Evolutionary conservation across 2,329 filamentous ascomycete species (phyloP).

Genomic region (Neofusicoccum laricinum): DNA sequence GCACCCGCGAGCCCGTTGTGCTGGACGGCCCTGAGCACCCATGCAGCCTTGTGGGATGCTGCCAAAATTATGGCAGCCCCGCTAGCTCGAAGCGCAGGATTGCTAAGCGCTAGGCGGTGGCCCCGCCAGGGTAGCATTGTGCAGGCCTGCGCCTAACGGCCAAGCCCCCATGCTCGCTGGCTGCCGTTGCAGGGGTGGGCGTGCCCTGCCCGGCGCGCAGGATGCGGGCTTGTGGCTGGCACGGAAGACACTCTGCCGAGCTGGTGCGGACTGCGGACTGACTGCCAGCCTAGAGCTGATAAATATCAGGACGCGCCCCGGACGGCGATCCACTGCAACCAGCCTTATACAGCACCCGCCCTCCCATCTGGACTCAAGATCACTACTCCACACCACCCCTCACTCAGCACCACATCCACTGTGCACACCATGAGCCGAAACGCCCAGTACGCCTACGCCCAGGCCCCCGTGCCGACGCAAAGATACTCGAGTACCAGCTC

Average conservation of each 20-base stretch:
- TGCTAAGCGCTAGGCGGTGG: slow-evolving; percentile 14
- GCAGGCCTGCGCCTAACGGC: slow-evolving; percentile 22
- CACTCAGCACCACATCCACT: neutral
- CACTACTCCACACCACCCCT: slow-evolving; percentile 8
- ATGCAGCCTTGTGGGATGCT: slow-evolving; percentile 27
- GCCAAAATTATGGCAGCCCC: slow-evolving; percentile 26
- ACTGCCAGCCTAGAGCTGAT: slow-evolving; percentile 21
- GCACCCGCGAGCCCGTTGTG: neutral
- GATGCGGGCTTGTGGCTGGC: slow-evolving; percentile 22
- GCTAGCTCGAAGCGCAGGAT: slow-evolving; percentile 15
- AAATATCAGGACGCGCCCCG: slow-evolving; percentile 28
- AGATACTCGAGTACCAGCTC: slow-evolving; percentile 83
- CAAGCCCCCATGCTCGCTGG: slow-evolving; percentile 22
- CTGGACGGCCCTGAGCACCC: slow-evolving; percentile 9
- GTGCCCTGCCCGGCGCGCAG: slow-evolving; percentile 22
- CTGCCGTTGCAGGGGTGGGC: slow-evolving; percentile 19
- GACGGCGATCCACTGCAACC: slow-evolving; percentile 13
- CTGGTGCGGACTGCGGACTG: neutral
- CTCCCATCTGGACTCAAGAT: slow-evolving; percentile 12
- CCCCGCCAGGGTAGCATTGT: slow-evolving; percentile 12
- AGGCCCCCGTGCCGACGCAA: slow-evolving; percentile 44
- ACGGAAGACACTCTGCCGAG: slow-evolving; percentile 22
- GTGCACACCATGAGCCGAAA: slow-evolving; percentile 43
- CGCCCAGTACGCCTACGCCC: slow-evolving; percentile 43
- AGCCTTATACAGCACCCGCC: slow-evolving; percentile 14